phyloP scores from a whole-genome alignment of 768 basidiomycete genomes.

The Coprinopsis strossmayeri region DNA sequence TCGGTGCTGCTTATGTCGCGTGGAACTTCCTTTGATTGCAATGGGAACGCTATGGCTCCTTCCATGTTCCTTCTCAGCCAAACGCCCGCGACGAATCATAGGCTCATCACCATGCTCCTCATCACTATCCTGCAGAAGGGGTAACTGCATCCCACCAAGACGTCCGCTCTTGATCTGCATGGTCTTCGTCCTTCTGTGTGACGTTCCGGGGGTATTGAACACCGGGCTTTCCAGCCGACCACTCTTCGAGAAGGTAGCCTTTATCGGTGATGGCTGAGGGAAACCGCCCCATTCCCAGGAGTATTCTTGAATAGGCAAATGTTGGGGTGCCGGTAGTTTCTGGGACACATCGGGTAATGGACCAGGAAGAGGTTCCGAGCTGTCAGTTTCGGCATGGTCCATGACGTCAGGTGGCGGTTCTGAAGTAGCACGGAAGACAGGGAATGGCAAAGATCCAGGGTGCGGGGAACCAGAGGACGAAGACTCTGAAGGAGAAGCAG shows the following conservation, averaged over 20 bases:
- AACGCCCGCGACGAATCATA: not conserved
- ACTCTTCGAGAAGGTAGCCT: slow-evolving; percentile 42
- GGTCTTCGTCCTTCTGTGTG: slow-evolving; percentile 21
- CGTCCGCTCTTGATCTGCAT: slow-evolving; percentile 16
- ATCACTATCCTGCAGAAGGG: slow-evolving; percentile 14
- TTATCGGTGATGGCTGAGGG: slow-evolving; percentile 71
- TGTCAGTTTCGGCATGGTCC: slow-evolving; percentile 13
- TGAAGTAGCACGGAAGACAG: slow-evolving; percentile 45
- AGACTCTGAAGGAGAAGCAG: slow-evolving; percentile 5
- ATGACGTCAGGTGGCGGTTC: slow-evolving; percentile 53
- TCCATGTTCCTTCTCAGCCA: slow-evolving; percentile 23
- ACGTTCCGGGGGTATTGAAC: slow-evolving; percentile 17
- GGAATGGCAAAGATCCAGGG: slow-evolving; percentile 16
- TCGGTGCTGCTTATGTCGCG: slow-evolving; percentile 13
- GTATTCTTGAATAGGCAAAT: slow-evolving; percentile 52
- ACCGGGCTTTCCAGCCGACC: slow-evolving; percentile 28
- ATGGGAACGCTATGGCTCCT: slow-evolving; percentile 57
- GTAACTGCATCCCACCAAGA: slow-evolving; percentile 14
- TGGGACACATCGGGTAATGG: not conserved
- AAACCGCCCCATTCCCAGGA: slow-evolving; percentile 95
- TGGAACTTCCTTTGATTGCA: slow-evolving; percentile 38
- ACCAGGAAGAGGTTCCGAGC: not conserved
- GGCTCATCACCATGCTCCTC: slow-evolving; percentile 20
- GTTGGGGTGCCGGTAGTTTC: slow-evolving; percentile 9
- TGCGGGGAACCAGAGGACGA: slow-evolving; percentile 15